A percentile compares a stretch with the other conserved stretches of the same genome.
Conservation (phyloP, 345 rosid species). For the Gossypium herbaceum region DNA sequence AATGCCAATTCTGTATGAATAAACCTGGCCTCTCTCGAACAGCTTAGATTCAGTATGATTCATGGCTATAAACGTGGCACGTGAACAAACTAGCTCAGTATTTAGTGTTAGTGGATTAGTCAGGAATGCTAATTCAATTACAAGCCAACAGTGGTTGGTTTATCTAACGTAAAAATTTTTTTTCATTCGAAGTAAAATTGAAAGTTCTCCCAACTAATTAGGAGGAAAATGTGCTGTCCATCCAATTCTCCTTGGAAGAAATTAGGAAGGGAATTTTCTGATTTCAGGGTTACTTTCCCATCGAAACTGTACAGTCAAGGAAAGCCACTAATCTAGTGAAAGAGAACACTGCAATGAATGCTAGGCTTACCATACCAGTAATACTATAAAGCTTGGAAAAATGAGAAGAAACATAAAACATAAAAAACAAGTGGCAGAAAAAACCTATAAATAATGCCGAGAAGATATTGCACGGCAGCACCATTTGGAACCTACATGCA, state of each 20-base stretch:
- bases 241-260: not conserved
- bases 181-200: not conserved
- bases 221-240: not conserved
- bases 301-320: not conserved
- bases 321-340: not conserved
- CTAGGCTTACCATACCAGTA: not conserved
- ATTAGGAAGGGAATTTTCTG: not conserved
- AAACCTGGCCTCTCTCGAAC: not conserved
- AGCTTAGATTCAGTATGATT: not conserved
- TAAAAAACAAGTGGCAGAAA: conserved; percentile 13
- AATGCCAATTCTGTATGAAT: not conserved
- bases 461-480: conserved; percentile 92
- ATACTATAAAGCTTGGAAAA: not conserved
- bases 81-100: not conserved
- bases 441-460: conserved; percentile 88
- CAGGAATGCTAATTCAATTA: not conserved
- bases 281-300: not conserved
- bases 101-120: not conserved
- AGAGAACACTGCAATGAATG: not conserved
- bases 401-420: not conserved
- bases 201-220: not conserved
- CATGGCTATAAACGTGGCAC: not conserved
- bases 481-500: conserved; percentile 70
- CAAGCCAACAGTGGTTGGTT: not conserved
- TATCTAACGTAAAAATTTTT: not conserved